Conservation (phyloP, 495 filamentous ascomycete genomes). For the Penicillium diatomitis region DNA sequence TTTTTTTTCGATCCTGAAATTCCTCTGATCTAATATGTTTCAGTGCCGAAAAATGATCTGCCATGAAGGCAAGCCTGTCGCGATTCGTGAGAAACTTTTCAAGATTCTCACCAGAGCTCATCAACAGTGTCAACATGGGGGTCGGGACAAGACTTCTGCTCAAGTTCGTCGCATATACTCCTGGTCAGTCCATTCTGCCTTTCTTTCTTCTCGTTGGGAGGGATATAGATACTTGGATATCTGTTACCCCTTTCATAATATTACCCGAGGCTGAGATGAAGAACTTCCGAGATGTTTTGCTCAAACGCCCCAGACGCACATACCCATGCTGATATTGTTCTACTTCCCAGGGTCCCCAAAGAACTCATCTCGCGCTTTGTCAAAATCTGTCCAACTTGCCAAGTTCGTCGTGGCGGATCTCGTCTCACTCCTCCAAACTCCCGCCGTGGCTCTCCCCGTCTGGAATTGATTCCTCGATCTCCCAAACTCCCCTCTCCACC, state of each 20-base stretch:
- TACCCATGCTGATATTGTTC: neutral
- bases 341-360: constrained; percentile 41
- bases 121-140: constrained; percentile 49
- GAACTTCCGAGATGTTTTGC: no score
- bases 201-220: no score
- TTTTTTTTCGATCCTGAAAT: no score
- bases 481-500: constrained; percentile 35
- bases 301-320: no score
- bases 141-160: constrained; percentile 51
- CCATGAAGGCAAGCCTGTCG: constrained; percentile 52
- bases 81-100: constrained; percentile 50
- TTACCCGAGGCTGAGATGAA: no score
- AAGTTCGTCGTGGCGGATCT: constrained; percentile 37
- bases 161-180: constrained; percentile 44
- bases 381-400: constrained; percentile 46
- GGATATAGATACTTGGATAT: no score
- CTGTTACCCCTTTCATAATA: no score
- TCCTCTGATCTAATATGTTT: neutral
- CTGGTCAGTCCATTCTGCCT: no score
- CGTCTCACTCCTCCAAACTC: constrained; percentile 39
- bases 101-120: constrained; percentile 48
- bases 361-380: constrained; percentile 51
- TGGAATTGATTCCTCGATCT: constrained; percentile 29
- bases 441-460: constrained; percentile 31
- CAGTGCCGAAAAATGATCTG: constrained; percentile 42